Percentiles rank a stretch among this genome's conserved stretches.
phyloP scores from a whole-genome alignment of 306 rosid species.

The Rosa multiflora region DNA sequence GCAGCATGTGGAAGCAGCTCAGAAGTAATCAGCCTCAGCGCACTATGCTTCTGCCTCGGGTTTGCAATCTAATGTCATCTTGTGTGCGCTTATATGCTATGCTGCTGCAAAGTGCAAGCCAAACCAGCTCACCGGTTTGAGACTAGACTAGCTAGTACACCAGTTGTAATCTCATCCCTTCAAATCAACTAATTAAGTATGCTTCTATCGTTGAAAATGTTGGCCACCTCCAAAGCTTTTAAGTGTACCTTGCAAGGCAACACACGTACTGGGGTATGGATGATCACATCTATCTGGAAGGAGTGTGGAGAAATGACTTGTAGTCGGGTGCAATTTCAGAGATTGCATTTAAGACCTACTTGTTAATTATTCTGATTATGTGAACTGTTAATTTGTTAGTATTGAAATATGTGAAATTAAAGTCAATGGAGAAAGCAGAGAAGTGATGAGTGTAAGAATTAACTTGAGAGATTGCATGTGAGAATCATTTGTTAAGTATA shows the following conservation, averaged over 20 bases:
- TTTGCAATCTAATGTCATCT: slow-evolving; percentile 11
- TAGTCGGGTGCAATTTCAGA: neutral
- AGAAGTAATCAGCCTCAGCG: neutral
- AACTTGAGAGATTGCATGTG: no score
- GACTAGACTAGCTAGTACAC: neutral
- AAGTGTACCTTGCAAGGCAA: neutral
- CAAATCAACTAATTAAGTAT: neutral
- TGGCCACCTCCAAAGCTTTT: neutral
- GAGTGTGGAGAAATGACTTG: neutral
- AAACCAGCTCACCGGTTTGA: neutral
- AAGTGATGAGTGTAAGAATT: no score
- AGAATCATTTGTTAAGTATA: no score
- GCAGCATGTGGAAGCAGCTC: slow-evolving; percentile 18
- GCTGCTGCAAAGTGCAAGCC: neutral
- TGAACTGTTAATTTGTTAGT: neutral
- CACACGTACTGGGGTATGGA: neutral
- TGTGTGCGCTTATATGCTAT: neutral
- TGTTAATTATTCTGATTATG: neutral
- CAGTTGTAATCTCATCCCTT: neutral
- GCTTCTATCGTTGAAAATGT: slow-evolving; percentile 1
- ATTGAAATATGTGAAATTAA: neutral
- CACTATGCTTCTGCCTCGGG: slow-evolving; percentile 6
- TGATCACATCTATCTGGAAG: neutral
- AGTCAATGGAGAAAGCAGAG: neutral
- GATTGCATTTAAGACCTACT: neutral